phyloP scores from a whole-genome alignment of 2,329 filamentous ascomycete genomes.

The Neopestalotiopsis clavispora region DNA sequence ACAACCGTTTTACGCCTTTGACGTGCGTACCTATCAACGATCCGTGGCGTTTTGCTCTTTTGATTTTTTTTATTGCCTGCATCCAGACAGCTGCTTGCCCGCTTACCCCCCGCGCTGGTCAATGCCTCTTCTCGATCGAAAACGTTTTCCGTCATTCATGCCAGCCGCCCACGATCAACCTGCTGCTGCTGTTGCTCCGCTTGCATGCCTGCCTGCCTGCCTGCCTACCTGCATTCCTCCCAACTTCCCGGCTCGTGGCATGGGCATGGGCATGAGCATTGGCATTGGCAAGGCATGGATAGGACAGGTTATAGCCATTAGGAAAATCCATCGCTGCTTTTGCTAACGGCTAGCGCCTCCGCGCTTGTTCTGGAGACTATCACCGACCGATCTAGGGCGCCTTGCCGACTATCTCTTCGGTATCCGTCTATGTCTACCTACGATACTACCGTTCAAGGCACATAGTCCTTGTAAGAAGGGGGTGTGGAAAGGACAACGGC shows the following conservation, averaged over 20 bases:
- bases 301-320: not conserved
- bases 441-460: not conserved
- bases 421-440: not conserved
- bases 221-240: constrained; percentile 12
- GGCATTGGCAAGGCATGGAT: no score
- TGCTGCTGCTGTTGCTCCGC: not conserved
- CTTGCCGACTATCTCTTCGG: not conserved
- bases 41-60: constrained; percentile 1
- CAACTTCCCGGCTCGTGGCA: not conserved
- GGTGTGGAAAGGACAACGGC: constrained; percentile 11
- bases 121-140: constrained; percentile 7
- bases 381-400: not conserved
- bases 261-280: not conserved
- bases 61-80: constrained; percentile 4
- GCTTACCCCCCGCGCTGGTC: not conserved
- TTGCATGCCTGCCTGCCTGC: constrained; percentile 4
- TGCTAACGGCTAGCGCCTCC: constrained; percentile 23
- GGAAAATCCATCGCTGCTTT: constrained; percentile 41
- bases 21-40: constrained; percentile 3
- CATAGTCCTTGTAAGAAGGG: not conserved
- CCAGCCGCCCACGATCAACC: constrained; percentile 1
- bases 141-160: not conserved
- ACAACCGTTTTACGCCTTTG: constrained; percentile 25
- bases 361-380: constrained; percentile 16
- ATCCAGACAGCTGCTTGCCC: not conserved